Conservation (phyloP, 441 rosid genomes). For the Melastoma candidum region DNA sequence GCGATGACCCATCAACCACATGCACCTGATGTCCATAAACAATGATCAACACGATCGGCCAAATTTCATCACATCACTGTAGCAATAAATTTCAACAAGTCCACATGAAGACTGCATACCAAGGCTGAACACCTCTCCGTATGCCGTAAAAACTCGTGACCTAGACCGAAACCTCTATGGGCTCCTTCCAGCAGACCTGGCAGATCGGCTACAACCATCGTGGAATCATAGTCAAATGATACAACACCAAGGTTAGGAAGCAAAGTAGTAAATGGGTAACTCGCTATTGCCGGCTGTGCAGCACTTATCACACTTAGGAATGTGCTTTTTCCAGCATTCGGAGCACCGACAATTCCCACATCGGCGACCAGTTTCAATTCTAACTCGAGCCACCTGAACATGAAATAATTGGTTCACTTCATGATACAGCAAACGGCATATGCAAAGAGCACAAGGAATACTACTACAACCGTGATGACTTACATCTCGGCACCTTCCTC, state of each 20-base stretch:
- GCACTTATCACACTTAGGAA: slow-evolving; percentile 79
- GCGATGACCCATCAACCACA: slow-evolving; percentile 83
- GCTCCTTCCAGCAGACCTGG: slow-evolving; percentile 99
- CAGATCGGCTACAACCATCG: slow-evolving; percentile 91
- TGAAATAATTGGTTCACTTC: slow-evolving; percentile 14
- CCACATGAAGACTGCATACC: slow-evolving; percentile 37
- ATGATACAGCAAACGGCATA: neutral
- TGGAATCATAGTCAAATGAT: slow-evolving; percentile 77
- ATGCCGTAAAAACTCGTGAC: slow-evolving; percentile 86
- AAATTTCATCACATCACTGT: slow-evolving; percentile 1
- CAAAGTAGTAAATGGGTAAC: slow-evolving; percentile 85
- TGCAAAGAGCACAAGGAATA: slow-evolving; percentile 3
- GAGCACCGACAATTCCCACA: slow-evolving; percentile 89
- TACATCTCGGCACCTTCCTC: slow-evolving; percentile 92
- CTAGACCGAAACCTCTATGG: slow-evolving; percentile 84
- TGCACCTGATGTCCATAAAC: slow-evolving; percentile 48
- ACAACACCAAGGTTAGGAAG: slow-evolving; percentile 93
- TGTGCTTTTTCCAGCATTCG: slow-evolving; percentile 95
- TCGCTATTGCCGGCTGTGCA: slow-evolving; percentile 82
- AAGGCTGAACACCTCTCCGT: slow-evolving; percentile 92
- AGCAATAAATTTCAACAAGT: neutral
- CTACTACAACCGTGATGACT: slow-evolving; percentile 20
- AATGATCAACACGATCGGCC: neutral
- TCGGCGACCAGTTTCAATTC: slow-evolving; percentile 89
- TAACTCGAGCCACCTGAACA: slow-evolving; percentile 85